Conservation (phyloP, 192 early-diverging fungal species). For the Coemansia sp. region DNA sequence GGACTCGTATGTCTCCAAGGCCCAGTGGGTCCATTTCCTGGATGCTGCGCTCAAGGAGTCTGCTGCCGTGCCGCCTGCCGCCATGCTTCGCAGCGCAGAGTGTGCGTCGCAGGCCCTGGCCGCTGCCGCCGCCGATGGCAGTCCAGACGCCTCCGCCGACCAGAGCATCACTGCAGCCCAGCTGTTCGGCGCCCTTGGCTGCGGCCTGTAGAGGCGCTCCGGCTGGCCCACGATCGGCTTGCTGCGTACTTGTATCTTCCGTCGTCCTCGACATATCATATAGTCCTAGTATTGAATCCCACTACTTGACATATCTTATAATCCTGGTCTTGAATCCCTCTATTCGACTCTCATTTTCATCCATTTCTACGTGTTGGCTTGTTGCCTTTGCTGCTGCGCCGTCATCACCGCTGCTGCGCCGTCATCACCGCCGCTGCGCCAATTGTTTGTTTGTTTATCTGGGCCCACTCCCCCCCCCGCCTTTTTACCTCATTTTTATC, state of each 20-base stretch:
- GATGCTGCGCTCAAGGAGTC: conserved; percentile 30
- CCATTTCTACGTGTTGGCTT: no score
- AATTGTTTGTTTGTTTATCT: no score
- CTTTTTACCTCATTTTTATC: no score
- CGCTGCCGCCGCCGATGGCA: not conserved
- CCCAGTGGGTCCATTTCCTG: conserved; percentile 38
- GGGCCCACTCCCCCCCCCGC: no score
- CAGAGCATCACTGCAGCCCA: conserved; percentile 31
- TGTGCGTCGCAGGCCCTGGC: conserved; percentile 38
- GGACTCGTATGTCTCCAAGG: conserved; percentile 45
- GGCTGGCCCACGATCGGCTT: not conserved
- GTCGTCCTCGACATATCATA: not conserved
- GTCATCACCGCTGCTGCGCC: no score
- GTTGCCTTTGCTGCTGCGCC: no score
- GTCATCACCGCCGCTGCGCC: no score
- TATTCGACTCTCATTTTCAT: no score
- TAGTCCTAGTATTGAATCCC: no score
- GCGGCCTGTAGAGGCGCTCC: not conserved
- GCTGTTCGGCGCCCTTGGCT: conserved; percentile 31
- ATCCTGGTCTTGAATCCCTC: no score
- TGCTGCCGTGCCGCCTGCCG: conserved; percentile 21
- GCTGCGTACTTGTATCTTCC: not conserved
- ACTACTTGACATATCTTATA: no score
- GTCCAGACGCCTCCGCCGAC: conserved; percentile 17
- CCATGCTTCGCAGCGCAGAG: conserved; percentile 30